Conservation (phyloP, 1,139 yeast species). For the Spathaspora jeffriesii region DNA sequence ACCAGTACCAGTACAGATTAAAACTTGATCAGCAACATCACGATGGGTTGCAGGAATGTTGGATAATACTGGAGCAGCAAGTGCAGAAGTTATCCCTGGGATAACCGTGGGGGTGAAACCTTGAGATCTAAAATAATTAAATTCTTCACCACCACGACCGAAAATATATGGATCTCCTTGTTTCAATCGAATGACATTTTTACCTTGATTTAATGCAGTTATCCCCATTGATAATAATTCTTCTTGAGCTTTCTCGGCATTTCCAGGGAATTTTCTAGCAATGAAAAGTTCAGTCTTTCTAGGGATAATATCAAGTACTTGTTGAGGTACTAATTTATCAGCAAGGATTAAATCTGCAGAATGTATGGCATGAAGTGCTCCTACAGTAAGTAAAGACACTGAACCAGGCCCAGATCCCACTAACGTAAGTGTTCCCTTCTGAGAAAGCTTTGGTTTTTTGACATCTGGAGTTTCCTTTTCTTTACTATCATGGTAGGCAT, state of each 20-base stretch:
- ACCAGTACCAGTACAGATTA: conserved; percentile 95
- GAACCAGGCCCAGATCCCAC: conserved; percentile 98
- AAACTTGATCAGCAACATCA: conserved; percentile 89
- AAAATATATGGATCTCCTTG: conserved; percentile 98
- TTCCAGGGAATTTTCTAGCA: conserved; percentile 95
- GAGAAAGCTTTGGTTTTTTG: conserved; percentile 5
- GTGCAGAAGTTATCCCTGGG: conserved; percentile 90
- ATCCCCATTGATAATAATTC: conserved; percentile 77
- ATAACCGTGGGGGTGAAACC: conserved; percentile 75
- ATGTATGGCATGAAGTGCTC: conserved; percentile 80
- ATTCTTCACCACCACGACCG: conserved; percentile 98
- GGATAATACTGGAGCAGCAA: conserved; percentile 87
- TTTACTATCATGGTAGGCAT: conserved; percentile 26
- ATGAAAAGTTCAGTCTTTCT: conserved; percentile 71
- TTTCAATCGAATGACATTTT: conserved; percentile 82
- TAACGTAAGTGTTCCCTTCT: conserved; percentile 64
- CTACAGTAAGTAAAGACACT: conserved; percentile 76
- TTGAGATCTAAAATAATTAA: conserved; percentile 58
- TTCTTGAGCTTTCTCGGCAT: conserved; percentile 91
- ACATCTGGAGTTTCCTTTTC: conserved; percentile 3
- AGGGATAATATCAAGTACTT: conserved; percentile 82
- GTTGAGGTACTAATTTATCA: conserved; percentile 90
- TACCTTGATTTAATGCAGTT: conserved; percentile 61
- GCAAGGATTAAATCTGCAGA: conserved; percentile 85
- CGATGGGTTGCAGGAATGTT: conserved; percentile 91